Conservation (phyloP, 306 rosid species). For the Cyclanthera cordifolia region DNA sequence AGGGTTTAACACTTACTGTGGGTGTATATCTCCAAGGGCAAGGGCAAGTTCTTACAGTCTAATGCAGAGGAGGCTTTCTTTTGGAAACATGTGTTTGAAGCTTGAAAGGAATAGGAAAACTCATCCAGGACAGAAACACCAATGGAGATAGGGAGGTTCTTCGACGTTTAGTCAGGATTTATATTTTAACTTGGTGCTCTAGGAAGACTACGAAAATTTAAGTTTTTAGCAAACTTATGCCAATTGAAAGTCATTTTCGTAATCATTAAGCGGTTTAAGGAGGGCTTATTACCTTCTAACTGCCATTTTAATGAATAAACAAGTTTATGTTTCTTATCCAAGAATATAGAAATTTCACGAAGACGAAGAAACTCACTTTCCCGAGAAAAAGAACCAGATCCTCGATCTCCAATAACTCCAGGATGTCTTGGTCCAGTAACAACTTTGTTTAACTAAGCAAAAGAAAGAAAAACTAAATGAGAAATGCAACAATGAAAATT, state of each 20-base stretch:
- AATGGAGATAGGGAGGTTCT: neutral
- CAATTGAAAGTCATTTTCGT: neutral
- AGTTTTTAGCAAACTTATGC: neutral
- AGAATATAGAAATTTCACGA: neutral
- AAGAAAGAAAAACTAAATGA: slow-evolving; percentile 1
- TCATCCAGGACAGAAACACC: neutral
- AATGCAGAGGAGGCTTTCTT: neutral
- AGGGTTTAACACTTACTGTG: no score
- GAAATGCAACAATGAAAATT: neutral
- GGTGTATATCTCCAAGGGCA: no score
- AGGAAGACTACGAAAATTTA: neutral
- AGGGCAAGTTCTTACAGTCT: no score
- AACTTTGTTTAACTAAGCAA: slow-evolving; percentile 66
- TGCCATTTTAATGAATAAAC: neutral
- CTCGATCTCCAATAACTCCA: slow-evolving; percentile 91
- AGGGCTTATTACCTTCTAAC: neutral
- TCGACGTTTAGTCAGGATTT: neutral
- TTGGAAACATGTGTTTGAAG: neutral
- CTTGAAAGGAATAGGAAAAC: neutral
- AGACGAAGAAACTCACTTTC: slow-evolving; percentile 61
- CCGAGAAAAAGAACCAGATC: slow-evolving; percentile 68
- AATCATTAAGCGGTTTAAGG: neutral
- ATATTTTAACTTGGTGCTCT: neutral
- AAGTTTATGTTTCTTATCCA: neutral
- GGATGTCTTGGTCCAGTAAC: slow-evolving; percentile 89